Base-by-base conservation (phyloP, 768 basidiomycete species). In the Fomitopsis serialis region DNA sequence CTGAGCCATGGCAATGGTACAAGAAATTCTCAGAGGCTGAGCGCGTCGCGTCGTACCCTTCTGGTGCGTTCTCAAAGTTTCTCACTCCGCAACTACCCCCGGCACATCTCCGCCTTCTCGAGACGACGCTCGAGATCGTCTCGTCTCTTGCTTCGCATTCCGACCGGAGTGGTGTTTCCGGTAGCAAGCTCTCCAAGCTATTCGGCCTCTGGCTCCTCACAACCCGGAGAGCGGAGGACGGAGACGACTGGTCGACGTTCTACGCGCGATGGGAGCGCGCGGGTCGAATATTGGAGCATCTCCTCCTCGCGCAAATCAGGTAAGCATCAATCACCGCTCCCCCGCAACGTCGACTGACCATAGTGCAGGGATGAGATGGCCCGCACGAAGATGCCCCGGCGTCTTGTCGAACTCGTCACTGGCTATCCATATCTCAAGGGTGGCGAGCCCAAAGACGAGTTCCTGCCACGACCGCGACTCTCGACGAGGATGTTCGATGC, bases 251-350 rank as follows among this genome's bases (percentile, higher is more conserved):
- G 84, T 53, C 66, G 12, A 64, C 73, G 9, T 89, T 91, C 63
- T 92, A 91, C 63, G 70, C 73, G 3, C 75, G 84, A 27, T 92
- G 90, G 90, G 87, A 92, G 59, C 73, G 75, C 25, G 78, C 80
- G 9, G 90, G 87, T 27, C 74, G 87, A 21, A 78, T 86, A 40
- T 62, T 91, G 47, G 90, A 91, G 59, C 89, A 92, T 68, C 54
- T 92, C 8, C 89, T 91, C 69, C 72, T 92, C 52, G 76, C 84
- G 17, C 75, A 79, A 52, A 80, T 91, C 52, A 78, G 90, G 89
- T 88, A 52, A 51, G 74, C 23, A 45, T 50, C 19, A 27, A 19
- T 2, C 19, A 15, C 34, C 37, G 23, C 13, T 25, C 46, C 23
- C 8, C 37, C 1, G 24, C 21, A 23, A 40, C n/a, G 27, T n/a